These are phyloP conservation scores for Camellia japonica DNA, from an alignment of 148 eudicot genomes.

Conservation along the genomic window DNA sequence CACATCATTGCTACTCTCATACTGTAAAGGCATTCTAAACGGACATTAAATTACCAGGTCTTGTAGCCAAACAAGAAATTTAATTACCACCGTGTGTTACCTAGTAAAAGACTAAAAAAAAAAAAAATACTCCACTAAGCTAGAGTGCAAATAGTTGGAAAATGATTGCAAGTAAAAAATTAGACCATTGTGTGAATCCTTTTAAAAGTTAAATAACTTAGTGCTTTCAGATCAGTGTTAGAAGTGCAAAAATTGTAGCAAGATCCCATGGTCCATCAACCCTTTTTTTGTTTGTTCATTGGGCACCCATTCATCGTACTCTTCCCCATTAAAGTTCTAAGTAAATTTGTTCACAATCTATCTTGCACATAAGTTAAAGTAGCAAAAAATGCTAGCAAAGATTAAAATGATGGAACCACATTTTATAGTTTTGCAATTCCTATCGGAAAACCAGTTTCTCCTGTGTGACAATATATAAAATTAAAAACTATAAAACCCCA, in stretches of 20 bases:
- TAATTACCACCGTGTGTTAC: too few relatives aligned
- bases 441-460: not conserved
- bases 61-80: too few relatives aligned
- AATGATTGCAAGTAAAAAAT: not conserved
- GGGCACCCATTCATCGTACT: not conserved
- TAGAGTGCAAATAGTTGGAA: not conserved
- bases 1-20: not conserved
- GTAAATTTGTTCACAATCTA: not conserved
- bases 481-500: not conserved
- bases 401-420: too few relatives aligned
- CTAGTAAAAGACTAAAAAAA: too few relatives aligned
- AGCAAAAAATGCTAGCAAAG: not conserved
- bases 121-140: not conserved
- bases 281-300: not conserved
- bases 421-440: too few relatives aligned
- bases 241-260: not conserved
- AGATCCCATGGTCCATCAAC: not conserved
- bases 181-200: not conserved
- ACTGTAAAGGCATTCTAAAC: not conserved
- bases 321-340: not conserved
- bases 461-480: not conserved
- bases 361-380: not conserved
- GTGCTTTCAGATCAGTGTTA: not conserved
- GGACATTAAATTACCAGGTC: not conserved
- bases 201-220: not conserved